Evolutionary conservation across 139 green algal species (phyloP), one percentile per base, ranked within the genome.

Genomic region (Limnomonas spitsbergensis): DNA sequence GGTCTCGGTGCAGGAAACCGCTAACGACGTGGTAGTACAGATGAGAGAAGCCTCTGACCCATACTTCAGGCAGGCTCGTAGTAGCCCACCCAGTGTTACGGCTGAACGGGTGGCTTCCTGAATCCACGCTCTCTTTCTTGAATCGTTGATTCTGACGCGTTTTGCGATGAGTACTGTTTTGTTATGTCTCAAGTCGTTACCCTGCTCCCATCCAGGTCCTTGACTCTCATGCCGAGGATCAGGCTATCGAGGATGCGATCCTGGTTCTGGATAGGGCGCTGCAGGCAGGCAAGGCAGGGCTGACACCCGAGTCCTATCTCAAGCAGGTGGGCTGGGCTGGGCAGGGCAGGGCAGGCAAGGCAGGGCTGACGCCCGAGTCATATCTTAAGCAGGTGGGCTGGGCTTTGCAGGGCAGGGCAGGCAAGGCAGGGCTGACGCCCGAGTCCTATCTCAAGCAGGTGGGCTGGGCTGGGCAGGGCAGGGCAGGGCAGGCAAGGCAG

Each of bases 221-320:
- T 61, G 47, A 61, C 14, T 35, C 32, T 2, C 86, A 93, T 79
- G 88, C 92, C 4, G 82, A 92, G 73, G 94, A 98, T 78, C 66
- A 96, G 76, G 94, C 94, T 1, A 73, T 94, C 6, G 94, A 98
- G 86, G 94, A 98, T 75, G 70, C 87, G 14, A 77, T 97, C 71
- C 90, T 94, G 78, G 86, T 86, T 1, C 79, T 97, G 69, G 94
- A 98, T 56, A 84, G 88, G 37, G 82, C 83, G 1, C 81, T 95
- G 61, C 84, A 88, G 70, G 80, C 84, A 4, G 88, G 85, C 24
- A 40, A 81, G 52, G 34, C 94, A 4, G 56, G 77, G 29, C 73
- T 91, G 2, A 75, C 56, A 40, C 35, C 40, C 6, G 93, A 95
- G 2, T 82, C 73, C 0, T 96, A 95, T 81, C 74, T 96, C 3